phyloP scores from a whole-genome alignment of 495 filamentous ascomycete species.

The Neurospora hispaniola region DNA sequence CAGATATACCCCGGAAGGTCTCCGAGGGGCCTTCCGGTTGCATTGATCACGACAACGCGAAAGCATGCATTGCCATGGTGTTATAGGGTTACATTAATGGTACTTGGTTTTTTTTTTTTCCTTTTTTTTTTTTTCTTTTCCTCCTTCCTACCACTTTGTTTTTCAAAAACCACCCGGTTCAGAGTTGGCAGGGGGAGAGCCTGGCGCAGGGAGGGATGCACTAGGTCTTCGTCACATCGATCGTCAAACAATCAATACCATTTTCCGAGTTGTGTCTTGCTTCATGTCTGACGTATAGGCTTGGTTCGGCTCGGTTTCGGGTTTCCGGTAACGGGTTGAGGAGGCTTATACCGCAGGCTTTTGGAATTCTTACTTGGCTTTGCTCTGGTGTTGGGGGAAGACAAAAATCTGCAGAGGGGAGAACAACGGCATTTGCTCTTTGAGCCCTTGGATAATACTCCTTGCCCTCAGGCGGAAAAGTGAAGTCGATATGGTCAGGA shows the following conservation, averaged over 20 bases:
- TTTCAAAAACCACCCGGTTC: background rate
- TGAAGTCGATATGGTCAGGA: background rate
- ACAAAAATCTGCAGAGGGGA: background rate
- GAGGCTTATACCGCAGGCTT: background rate
- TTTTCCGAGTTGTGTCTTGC: slow-evolving; percentile 4
- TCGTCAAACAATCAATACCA: slow-evolving; percentile 2
- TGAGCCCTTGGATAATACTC: background rate
- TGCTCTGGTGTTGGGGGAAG: background rate
- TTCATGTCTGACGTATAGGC: background rate
- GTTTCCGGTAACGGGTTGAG: slow-evolving; percentile 1
- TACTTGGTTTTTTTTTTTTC: slow-evolving; percentile 8
- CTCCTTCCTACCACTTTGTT: background rate
- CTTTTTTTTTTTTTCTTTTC: background rate
- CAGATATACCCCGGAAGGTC: background rate
- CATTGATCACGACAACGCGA: slow-evolving; percentile 13
- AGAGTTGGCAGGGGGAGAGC: background rate
- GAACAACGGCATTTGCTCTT: slow-evolving; percentile 6
- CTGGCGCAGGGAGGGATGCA: background rate
- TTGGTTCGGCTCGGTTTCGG: background rate
- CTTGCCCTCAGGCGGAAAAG: background rate
- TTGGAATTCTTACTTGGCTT: background rate
- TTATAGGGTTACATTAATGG: slow-evolving; percentile 8
- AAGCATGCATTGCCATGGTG: slow-evolving; percentile 25
- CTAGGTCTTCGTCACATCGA: background rate
- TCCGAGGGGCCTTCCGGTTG: background rate